Evolutionary conservation across 2,329 filamentous ascomycete genomes (phyloP), one percentile per base, ranked within the genome.

Genomic region (Penicillium sp.): DNA sequence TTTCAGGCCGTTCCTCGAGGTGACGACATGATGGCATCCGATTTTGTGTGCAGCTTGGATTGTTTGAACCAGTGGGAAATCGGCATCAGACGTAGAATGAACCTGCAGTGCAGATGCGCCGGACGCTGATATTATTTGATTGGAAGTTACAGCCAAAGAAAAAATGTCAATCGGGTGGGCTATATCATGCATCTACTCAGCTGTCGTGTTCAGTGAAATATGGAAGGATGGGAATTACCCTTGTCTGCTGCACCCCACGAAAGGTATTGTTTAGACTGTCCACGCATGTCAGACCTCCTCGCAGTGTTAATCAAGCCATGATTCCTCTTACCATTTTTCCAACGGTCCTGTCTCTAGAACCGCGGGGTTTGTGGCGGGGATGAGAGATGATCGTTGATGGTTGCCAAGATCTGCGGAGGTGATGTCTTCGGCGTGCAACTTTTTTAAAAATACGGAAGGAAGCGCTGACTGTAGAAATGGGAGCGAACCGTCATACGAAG

Each of bases 211-310:
- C 40, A 43, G 9, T 21, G 18, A 43, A 12, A 21, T 43, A 43
- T 18, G 18, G 5, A 9, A 12, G 18, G 40, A 5, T 18, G n/a
- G 40, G 20, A 69, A 79, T 71, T 72, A 90, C 90, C 91, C 79
- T 91, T 84, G 71, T 96, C 89, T 72, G 96, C 84, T 45, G 91
- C 93, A 74, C 96, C 90, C 64, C 89, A 88, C 67, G 93, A 95
- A 61, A 99, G 83, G 73, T 97, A 99, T 87, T 97, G 94, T 79
- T 97, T 97, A 56, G 94, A 99, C 94, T 97, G 56, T 59, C 28
- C 59, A 54, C 12, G 24, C 52, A 66, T 55, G 53, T 61, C 55
- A 60, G 63, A 58, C 47, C 40, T 52, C 24, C 26, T 35, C 20
- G 9, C 45, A 46, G 55, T 28, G 8, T 45, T 20, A 16, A 38